A percentile compares a stretch with the other conserved stretches of the same genome.
These are phyloP conservation scores for Scedosporium boydii DNA, from an alignment of 2,329 filamentous ascomycete species.

Conservation along the genomic window DNA sequence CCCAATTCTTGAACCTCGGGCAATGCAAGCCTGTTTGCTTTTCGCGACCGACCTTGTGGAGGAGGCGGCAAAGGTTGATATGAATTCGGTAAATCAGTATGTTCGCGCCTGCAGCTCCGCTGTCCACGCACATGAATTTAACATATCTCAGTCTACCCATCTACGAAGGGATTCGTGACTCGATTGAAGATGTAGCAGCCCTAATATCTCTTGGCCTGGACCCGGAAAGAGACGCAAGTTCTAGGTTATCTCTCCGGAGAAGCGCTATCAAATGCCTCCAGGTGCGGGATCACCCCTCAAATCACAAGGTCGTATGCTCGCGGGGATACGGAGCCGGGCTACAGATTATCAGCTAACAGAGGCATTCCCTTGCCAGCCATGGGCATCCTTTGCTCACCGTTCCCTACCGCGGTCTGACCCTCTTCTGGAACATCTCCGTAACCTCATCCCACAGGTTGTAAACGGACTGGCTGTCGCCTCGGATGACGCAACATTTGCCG, in stretches of 20 bases:
- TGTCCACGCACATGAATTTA: slow-evolving; percentile 14
- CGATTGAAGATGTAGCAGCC: slow-evolving; percentile 27
- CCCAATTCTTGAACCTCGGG: slow-evolving; percentile 15
- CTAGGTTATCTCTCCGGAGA: slow-evolving; percentile 28
- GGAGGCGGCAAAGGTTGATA: slow-evolving; percentile 59
- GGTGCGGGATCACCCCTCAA: slow-evolving; percentile 25
- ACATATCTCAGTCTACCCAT: slow-evolving; percentile 23
- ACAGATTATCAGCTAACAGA: background rate
- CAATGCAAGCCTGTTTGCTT: slow-evolving; percentile 17
- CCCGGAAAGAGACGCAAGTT: slow-evolving; percentile 12
- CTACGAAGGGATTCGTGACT: slow-evolving; percentile 29
- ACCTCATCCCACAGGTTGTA: slow-evolving; percentile 50
- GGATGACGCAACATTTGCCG: slow-evolving; percentile 47
- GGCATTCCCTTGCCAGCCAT: background rate
- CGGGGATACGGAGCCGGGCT: background rate
- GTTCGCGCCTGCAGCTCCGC: slow-evolving; percentile 16
- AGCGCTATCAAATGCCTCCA: slow-evolving; percentile 54
- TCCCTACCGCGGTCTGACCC: slow-evolving; percentile 43
- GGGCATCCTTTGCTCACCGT: background rate
- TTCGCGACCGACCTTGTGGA: slow-evolving; percentile 40
- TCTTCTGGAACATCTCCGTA: slow-evolving; percentile 48
- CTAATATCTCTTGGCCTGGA: slow-evolving; percentile 30
- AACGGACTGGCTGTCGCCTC: slow-evolving; percentile 29
- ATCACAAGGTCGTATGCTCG: background rate
- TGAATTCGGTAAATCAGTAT: slow-evolving; percentile 48